phyloP scores from a whole-genome alignment of 78 protist species.

The Dictyostelium citrinum region DNA sequence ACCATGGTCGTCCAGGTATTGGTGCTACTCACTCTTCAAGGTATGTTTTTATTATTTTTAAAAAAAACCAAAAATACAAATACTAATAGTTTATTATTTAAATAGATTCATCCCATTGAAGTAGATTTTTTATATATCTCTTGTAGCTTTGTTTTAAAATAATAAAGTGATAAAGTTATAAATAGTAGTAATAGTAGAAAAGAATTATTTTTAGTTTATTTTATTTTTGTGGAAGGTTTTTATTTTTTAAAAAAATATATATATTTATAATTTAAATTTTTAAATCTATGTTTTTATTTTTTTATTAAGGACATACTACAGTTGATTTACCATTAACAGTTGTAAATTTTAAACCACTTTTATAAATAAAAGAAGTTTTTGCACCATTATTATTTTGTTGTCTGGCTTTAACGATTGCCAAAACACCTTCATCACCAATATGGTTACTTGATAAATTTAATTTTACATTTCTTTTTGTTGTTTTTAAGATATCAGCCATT shows the following conservation, averaged over 20 bases:
- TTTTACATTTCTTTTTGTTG: constrained; percentile 15
- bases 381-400: not conserved
- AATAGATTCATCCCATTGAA: not conserved
- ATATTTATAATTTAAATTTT: not conserved
- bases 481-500: constrained; percentile 13
- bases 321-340: constrained; percentile 60
- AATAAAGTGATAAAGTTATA: not conserved
- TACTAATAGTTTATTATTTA: not conserved
- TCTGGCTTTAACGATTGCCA: constrained; percentile 50
- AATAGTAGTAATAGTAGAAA: not conserved
- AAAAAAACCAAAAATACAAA: not conserved
- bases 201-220: too few relatives aligned
- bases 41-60: not conserved
- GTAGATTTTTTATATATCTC: not conserved
- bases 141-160: not conserved
- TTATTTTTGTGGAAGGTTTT: too few relatives aligned
- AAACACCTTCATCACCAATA: constrained; percentile 51
- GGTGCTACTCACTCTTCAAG: constrained; percentile 96
- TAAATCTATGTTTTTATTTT: not conserved
- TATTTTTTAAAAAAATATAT: too few relatives aligned
- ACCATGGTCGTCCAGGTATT: constrained; percentile 99
- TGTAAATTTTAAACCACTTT: constrained; percentile 31
- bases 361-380: constrained; percentile 52
- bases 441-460: constrained; percentile 19
- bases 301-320: not conserved